A percentile compares a stretch with the other conserved stretches of the same genome.
Evolutionary conservation across 108 stramenopile genomes (phyloP).

Genomic region (Mediolabrus comicus): DNA sequence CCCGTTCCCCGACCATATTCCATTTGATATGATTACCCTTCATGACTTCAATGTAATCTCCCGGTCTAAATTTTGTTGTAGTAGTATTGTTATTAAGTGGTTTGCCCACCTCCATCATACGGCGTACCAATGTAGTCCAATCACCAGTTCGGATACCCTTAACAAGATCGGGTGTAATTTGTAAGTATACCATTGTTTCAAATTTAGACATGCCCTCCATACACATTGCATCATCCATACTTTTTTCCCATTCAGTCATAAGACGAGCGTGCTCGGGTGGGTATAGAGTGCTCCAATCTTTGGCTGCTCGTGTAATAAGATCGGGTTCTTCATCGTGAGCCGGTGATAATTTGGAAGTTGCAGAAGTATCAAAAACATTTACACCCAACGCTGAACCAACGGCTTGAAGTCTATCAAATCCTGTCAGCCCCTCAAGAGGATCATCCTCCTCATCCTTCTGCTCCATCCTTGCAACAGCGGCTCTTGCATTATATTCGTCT

Average conservation of each 20-base stretch:
- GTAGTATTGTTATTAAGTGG: neutral
- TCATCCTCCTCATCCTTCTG: too few relatives aligned
- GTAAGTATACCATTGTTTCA: neutral
- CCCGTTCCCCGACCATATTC: neutral
- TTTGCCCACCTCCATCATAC: neutral
- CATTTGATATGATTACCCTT: neutral
- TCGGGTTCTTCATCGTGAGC: too few relatives aligned
- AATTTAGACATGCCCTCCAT: neutral
- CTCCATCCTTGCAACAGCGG: too few relatives aligned
- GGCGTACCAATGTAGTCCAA: neutral
- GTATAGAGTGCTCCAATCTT: neutral
- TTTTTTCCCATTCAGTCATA: neutral
- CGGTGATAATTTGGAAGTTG: too few relatives aligned
- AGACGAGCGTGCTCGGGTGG: neutral
- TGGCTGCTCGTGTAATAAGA: neutral
- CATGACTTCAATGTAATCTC: neutral
- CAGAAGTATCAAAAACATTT: neutral
- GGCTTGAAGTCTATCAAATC: neutral
- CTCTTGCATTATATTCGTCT: neutral
- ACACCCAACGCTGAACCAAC: neutral
- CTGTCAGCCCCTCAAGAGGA: neutral
- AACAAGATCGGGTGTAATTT: neutral
- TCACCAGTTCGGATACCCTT: neutral
- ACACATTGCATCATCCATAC: neutral
- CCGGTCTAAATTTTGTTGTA: neutral